phyloP scores from a whole-genome alignment of 495 filamentous ascomycete species.

The Astrothelium macrocarpum region DNA sequence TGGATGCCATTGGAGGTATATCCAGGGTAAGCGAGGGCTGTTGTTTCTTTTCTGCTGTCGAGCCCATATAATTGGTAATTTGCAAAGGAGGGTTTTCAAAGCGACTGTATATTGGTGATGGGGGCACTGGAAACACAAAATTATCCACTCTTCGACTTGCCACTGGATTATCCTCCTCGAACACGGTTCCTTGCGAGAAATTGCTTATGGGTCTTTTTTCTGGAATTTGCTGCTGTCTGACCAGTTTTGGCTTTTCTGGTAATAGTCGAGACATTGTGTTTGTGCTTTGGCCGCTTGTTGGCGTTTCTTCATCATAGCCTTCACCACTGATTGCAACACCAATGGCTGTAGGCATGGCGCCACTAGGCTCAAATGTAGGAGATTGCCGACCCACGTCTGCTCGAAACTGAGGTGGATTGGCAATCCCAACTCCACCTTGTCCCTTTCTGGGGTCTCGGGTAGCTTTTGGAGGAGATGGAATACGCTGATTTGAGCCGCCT shows the following conservation, averaged over 20 bases:
- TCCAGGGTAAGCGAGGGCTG: neutral
- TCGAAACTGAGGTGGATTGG: neutral
- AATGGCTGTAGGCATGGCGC: constrained; percentile 8
- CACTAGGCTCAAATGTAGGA: neutral
- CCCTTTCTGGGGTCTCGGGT: neutral
- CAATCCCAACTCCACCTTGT: neutral
- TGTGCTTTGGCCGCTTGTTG: constrained; percentile 5
- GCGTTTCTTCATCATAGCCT: neutral
- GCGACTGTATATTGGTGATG: neutral
- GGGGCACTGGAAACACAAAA: neutral
- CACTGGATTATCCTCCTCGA: constrained; percentile 17
- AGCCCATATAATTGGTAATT: neutral
- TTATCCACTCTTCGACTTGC: neutral
- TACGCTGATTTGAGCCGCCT: neutral
- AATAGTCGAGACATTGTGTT: constrained; percentile 17
- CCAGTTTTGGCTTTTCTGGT: constrained; percentile 16
- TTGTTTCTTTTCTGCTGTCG: neutral
- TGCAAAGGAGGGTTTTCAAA: neutral
- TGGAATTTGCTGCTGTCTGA: neutral
- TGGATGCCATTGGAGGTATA: neutral
- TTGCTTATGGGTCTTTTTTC: constrained; percentile 6
- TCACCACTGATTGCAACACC: constrained; percentile 1
- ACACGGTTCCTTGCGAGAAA: constrained; percentile 16
- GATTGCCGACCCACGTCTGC: neutral
- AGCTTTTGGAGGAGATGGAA: neutral